Percentiles rank a stretch among this genome's conserved stretches.
These are phyloP conservation scores for Aspergillus pseudoviridinutans DNA, from an alignment of 2,329 filamentous ascomycete genomes.

Conservation along the genomic window DNA sequence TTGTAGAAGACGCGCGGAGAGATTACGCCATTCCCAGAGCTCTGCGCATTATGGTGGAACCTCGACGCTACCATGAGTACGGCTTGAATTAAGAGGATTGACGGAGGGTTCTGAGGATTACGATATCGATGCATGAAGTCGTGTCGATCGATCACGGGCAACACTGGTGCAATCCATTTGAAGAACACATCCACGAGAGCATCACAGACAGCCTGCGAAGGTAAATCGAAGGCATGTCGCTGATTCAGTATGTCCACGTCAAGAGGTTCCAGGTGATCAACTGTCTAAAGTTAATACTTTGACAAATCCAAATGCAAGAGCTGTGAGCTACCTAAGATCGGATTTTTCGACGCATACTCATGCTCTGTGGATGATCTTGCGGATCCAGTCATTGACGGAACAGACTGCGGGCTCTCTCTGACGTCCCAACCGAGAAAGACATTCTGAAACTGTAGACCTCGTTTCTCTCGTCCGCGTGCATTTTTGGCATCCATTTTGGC, in stretches of 20 bases:
- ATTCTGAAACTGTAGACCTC: background rate
- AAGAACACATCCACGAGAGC: slow-evolving; percentile 10
- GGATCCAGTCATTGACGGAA: too few species aligned
- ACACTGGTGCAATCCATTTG: slow-evolving; percentile 9
- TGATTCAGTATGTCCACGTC: slow-evolving; percentile 10
- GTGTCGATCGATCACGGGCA: slow-evolving; percentile 9
- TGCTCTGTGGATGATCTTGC: background rate
- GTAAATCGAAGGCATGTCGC: slow-evolving; percentile 10
- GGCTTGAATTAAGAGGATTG: slow-evolving; percentile 10
- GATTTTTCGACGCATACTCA: background rate
- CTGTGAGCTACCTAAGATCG: background rate
- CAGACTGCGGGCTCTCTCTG: background rate
- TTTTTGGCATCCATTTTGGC: background rate
- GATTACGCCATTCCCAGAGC: background rate
- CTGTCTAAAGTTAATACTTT: background rate
- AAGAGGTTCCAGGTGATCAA: slow-evolving; percentile 6
- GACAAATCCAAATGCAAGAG: background rate
- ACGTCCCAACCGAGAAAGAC: background rate
- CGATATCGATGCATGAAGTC: slow-evolving; percentile 10
- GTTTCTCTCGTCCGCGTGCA: too few species aligned
- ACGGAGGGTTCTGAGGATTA: background rate
- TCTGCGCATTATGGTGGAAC: background rate
- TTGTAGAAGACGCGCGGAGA: slow-evolving; percentile 9
- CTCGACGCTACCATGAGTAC: slow-evolving; percentile 11
- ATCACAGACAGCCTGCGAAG: slow-evolving; percentile 1